These are phyloP conservation scores for Solanum dulcamara DNA, from an alignment of 257 asterid species.

Conservation along the genomic window DNA sequence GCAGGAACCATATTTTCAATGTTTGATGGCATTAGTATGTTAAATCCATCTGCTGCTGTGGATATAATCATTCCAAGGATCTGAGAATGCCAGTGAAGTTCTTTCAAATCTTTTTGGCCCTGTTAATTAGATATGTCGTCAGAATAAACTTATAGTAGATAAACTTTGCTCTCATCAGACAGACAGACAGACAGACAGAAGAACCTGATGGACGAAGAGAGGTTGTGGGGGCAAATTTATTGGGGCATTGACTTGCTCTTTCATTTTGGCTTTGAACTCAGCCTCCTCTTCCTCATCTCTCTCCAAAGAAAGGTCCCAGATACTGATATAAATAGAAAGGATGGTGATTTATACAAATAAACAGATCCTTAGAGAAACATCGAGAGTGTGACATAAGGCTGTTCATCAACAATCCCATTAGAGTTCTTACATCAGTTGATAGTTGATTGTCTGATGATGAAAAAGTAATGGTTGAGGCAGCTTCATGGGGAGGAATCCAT, in stretches of 20 bases:
- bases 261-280: constrained; percentile 60
- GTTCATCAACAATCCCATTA: neutral
- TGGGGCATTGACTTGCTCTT: constrained; percentile 68
- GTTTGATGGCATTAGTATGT: constrained; percentile 77
- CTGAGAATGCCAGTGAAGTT: constrained; percentile 87
- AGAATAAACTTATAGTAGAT: too few species aligned
- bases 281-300: constrained; percentile 94
- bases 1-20: constrained; percentile 43
- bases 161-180: too few species aligned
- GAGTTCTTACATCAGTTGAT: constrained; percentile 63
- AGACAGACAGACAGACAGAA: neutral
- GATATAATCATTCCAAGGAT: constrained; percentile 84
- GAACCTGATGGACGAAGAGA: constrained; percentile 91
- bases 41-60: constrained; percentile 82
- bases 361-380: too few species aligned
- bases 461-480: constrained; percentile 64
- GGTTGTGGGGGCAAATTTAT: constrained; percentile 93
- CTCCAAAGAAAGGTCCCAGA: constrained; percentile 92
- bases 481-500: constrained; percentile 86
- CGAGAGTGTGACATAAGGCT: neutral
- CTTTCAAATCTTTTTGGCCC: constrained; percentile 97
- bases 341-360: neutral
- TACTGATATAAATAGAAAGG: constrained; percentile 20
- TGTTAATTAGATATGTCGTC: constrained; percentile 11
- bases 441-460: constrained; percentile 80